Evolutionary conservation across 2,329 filamentous ascomycete genomes (phyloP).

Genomic region (Ophiostoma tasmaniense): DNA sequence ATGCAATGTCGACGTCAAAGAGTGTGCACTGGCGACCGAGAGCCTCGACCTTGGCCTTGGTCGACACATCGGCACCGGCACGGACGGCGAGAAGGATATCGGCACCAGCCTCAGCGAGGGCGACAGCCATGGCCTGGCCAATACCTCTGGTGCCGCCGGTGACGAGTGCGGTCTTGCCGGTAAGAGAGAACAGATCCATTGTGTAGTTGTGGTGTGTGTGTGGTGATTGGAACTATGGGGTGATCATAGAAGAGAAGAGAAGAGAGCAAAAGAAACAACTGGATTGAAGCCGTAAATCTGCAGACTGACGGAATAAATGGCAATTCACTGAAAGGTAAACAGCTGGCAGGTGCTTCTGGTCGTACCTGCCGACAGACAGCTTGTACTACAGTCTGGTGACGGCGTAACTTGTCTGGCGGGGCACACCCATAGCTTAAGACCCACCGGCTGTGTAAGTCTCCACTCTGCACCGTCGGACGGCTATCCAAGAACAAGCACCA

Average conservation of each 20-base stretch:
- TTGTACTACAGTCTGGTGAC: neutral
- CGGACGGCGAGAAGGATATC: constrained; percentile 42
- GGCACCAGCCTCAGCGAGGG: constrained; percentile 50
- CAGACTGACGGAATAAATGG: neutral
- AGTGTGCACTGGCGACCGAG: constrained; percentile 59
- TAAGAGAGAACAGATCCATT: constrained; percentile 42
- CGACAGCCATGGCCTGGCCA: constrained; percentile 48
- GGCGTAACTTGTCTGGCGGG: neutral
- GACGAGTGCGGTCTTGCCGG: constrained; percentile 48
- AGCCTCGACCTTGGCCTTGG: constrained; percentile 52
- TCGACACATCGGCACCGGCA: constrained; percentile 35
- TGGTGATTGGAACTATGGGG: neutral
- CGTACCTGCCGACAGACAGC: neutral
- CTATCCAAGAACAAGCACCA: constrained; percentile 10
- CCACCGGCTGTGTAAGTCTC: neutral
- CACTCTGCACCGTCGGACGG: constrained; percentile 8
- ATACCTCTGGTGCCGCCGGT: constrained; percentile 52
- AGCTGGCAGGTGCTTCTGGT: neutral
- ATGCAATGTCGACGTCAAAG: constrained; percentile 62
- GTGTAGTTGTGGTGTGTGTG: neutral
- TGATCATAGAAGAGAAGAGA: neutral
- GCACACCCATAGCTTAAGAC: neutral
- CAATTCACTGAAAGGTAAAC: neutral
- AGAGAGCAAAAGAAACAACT: neutral
- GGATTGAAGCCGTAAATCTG: neutral